Conservation (phyloP, 2,329 filamentous ascomycete species). For the Amauroascus verrucosus region DNA sequence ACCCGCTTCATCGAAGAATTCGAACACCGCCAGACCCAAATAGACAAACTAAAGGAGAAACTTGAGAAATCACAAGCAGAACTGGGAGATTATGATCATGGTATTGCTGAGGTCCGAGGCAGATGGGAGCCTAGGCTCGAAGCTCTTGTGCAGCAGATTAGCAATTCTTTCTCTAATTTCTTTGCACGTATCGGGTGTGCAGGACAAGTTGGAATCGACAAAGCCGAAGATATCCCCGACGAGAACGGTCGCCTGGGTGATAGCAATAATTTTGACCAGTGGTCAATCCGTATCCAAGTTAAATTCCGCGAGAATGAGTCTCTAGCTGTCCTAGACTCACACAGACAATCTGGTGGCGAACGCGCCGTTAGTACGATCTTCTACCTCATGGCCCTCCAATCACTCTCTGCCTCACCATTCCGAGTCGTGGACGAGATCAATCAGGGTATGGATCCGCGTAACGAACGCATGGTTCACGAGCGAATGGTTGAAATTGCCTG, state of each 20-base stretch:
- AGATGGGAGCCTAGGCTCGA: slow-evolving; percentile 81
- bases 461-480: slow-evolving; percentile 95
- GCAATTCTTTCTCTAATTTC: slow-evolving; percentile 81
- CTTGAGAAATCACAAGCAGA: slow-evolving; percentile 46
- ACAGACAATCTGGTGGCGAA: slow-evolving; percentile 93
- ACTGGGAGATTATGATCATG: slow-evolving; percentile 45
- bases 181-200: slow-evolving; percentile 91
- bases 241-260: slow-evolving; percentile 17
- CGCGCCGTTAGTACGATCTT: slow-evolving; percentile 95
- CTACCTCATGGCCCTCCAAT: slow-evolving; percentile 96
- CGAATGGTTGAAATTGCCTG: slow-evolving; percentile 98
- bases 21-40: slow-evolving; percentile 59
- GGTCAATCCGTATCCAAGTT: slow-evolving; percentile 88
- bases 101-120: slow-evolving; percentile 56
- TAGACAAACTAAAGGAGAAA: slow-evolving; percentile 54
- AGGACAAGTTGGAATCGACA: slow-evolving; percentile 78
- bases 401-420: slow-evolving; percentile 87
- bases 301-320: slow-evolving; percentile 83
- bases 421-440: slow-evolving; percentile 99
- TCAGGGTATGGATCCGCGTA: slow-evolving; percentile 97
- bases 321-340: slow-evolving; percentile 74
- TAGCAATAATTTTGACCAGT: slow-evolving; percentile 77
- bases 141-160: slow-evolving; percentile 66
- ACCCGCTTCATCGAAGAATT: slow-evolving; percentile 66
- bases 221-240: slow-evolving; percentile 42